Base-by-base conservation (phyloP, 331 rosid genomes). In the Phaseolus coccineus region DNA sequence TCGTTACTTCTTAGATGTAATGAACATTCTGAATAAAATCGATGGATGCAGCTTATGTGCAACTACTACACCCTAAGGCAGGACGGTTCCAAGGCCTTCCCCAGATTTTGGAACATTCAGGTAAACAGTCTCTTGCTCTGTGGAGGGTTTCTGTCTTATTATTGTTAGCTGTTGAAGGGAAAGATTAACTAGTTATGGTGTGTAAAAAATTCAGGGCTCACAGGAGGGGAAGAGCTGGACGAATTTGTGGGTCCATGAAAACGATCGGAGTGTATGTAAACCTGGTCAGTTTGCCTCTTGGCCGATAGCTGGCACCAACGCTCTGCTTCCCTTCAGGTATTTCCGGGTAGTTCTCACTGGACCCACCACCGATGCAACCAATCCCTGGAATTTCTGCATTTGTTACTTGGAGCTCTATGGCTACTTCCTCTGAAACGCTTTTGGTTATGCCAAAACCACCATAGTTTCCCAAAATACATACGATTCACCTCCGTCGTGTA, bases 201-300 rank as follows among this genome's bases (percentile, higher is more conserved):
- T 69, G 6, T 52, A 59, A 35, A 47, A 68, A 75, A 74, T 64
- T 40, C 80, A 93, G 97, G 99, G 97, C 25, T 93, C 99, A 44
- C 77, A 82, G 52, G 99, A 95, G 16, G 96, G 98, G 65, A 93
- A 88, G 87, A 88, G 83, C 35, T 91, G 99, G 99, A 89, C 89
- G 11, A 81, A 89, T 77, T 76, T 93, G 84, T 84, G 91, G 77
- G 85, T 80, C 25, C 99, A 95, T 69, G 99, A 91, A 83, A 93
- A 91, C 73, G 99, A 95, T 11, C 58, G 86, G 71, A 91, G 91
- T 2, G 75, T 89, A 53, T 91, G 97, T 78, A 95, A 95, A 76
- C 90, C 94, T 1, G 91, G 94, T 64, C 98, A 93, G 84, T 95
- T 95, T 77, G 96, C 94, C 19, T 91, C 99, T 10, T 95, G 99